These are phyloP conservation scores for Komagataella phaffii DNA, from an alignment of 805 yeast genomes.

Conservation along the genomic window DNA sequence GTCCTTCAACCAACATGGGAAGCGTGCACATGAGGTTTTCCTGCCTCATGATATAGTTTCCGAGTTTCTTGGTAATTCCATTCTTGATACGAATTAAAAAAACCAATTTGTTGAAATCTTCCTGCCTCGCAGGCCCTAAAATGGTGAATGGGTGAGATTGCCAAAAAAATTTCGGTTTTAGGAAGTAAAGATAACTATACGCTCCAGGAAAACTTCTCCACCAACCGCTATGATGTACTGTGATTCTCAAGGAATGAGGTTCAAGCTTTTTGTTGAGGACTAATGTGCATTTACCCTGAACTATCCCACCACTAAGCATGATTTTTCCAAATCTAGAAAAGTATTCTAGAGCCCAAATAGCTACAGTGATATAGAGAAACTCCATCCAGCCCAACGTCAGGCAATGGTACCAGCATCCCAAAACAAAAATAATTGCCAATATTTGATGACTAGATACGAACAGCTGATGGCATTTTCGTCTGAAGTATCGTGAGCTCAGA, in stretches of 20 bases:
- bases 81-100: slow-evolving; percentile 21
- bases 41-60: not conserved
- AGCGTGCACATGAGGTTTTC: not conserved
- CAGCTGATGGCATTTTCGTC: slow-evolving; percentile 44
- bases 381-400: slow-evolving; percentile 18
- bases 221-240: slow-evolving; percentile 29
- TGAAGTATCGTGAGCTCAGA: slow-evolving; percentile 22
- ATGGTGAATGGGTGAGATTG: slow-evolving; percentile 66
- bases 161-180: slow-evolving; percentile 40
- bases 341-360: slow-evolving; percentile 41
- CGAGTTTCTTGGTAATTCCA: slow-evolving; percentile 32
- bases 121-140: not conserved
- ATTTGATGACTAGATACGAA: slow-evolving; percentile 47
- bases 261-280: not conserved
- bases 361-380: slow-evolving; percentile 22
- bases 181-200: slow-evolving; percentile 42
- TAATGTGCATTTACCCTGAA: not conserved
- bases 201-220: slow-evolving; percentile 44
- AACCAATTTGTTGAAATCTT: not conserved
- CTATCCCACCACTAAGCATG: slow-evolving; percentile 17
- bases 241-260: slow-evolving; percentile 25
- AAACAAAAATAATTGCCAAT: slow-evolving; percentile 38
- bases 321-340: slow-evolving; percentile 27
- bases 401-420: slow-evolving; percentile 48
- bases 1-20: slow-evolving; percentile 42